Evolutionary conservation across 179 eudicot genomes (phyloP), one percentile per base, ranked within the genome.

Genomic region (Pouteria campechiana): DNA sequence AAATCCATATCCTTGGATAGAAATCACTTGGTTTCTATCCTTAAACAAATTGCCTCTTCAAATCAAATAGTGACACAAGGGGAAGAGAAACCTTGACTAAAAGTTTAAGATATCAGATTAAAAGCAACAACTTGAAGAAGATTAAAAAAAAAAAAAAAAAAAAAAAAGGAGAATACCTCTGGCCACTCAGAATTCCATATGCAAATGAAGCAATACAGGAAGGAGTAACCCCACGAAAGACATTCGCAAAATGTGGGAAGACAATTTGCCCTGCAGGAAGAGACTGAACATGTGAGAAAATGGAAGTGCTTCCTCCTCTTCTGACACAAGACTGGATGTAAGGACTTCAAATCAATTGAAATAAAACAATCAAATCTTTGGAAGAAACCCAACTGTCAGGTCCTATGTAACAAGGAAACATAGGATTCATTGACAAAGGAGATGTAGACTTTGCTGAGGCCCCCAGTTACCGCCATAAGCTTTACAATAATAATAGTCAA

Each of bases 151-250:
- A 28, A 8, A 35, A 45, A 32, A 18, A 40, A 16, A n/a, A 7
- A n/a, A 20, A 17, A 25, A 27, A 12, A 17, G 17, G 23, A 38
- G 35, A 57, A 48, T 22, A 86, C 98, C 94, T 77, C 73, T 57
- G 79, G 34, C 98, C 98, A 0, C 69, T 79, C 25, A 92, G 82
- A 58, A 92, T 61, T 48, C 88, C 81, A 44, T 83, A 69, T 7
- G 78, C 69, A 28, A 75, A 67, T 46, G 80, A 75, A 25, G 73
- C 67, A 25, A 71, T 27, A 60, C 67, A 45, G 15, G 76, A 60
- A 40, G 72, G 46, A 12, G 72, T 64, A 49, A 75, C 58, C 34
- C 62, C 75, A 43, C 72, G 49, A 44, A 29, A 70, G 7, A 63
- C 29, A 21, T 51, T 38, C 38, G 52, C 57, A 58, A 68, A 87